Base-by-base conservation (phyloP, 2,329 filamentous ascomycete genomes). In the Sporothrix mexicana region DNA sequence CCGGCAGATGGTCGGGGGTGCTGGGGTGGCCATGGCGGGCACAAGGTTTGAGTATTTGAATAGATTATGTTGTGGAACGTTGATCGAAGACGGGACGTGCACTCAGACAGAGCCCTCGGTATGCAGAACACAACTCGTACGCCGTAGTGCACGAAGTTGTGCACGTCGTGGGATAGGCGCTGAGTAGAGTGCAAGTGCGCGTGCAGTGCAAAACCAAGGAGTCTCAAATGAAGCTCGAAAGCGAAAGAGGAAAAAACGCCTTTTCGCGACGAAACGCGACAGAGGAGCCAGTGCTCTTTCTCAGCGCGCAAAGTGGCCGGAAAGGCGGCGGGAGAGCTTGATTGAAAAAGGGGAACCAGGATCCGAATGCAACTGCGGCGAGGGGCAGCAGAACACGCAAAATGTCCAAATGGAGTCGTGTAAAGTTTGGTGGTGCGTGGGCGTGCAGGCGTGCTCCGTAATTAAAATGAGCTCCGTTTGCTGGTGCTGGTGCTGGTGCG, bases 1-100 rank as follows among this genome's bases (percentile, higher is more conserved):
- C 77, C 85, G 86, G 68, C 84, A 76, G n/a, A 78, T 79, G 23
- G 72, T 71, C 13, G 70, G 55, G 1, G 69, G 64, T 36, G 59
- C 59, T 15, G 70, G 67, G 55, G 81, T 75, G 72, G 81, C 80
- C 82, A 84, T 84, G 74, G 67, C n/a, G 30, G 17, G 41, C 51
- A 6, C 12, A 17, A 25, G n/a, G 8, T 5, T 17, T 12, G 20
- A 55, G 20, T 55, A 12, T 3, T 20, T 53, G 30, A 36, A 36
- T 53, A 41, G 3, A 25, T n/a, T 23, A 17, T 30, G 61, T 6
- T 12, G 49, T 57, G 23, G 61, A 41, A 71, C 61, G 41, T 47
- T 12, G 61, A 47, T 15, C 41, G 20, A 66, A 47, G 30, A 66
- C 61, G 20, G 5, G 61, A 47, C 6, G 41, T 25, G 17, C 20